Percentiles rank a stretch among this genome's conserved stretches.
Evolutionary conservation across 352 stramenopile species (phyloP).

Genomic region (Globisporangium yorkense): DNA sequence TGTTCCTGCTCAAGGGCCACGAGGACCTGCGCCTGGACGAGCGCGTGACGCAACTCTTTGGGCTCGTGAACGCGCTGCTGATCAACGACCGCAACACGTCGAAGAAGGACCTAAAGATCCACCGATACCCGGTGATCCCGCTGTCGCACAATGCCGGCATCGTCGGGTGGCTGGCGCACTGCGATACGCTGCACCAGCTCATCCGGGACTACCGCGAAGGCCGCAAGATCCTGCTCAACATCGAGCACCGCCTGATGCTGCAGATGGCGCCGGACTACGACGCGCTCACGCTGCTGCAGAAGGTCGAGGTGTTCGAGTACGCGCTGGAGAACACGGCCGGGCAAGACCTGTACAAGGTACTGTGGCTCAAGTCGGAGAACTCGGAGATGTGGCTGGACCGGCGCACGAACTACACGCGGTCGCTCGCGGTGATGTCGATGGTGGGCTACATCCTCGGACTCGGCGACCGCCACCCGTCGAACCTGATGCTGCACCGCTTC

Average conservation of each 20-base stretch:
- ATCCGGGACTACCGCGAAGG: conserved; percentile 93
- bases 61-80: conserved; percentile 98
- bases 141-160: conserved; percentile 98
- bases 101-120: conserved; percentile 97
- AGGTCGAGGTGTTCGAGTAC: conserved; percentile 97
- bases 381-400: conserved; percentile 98
- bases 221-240: conserved; percentile 90
- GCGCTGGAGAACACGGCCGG: conserved; percentile 91
- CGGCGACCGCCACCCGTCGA: conserved; percentile 98
- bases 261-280: conserved; percentile 95
- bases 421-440: conserved; percentile 99
- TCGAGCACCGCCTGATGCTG: conserved; percentile 90
- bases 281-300: conserved; percentile 94
- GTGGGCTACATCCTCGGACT: conserved; percentile 98
- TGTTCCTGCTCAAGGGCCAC: conserved; percentile 99
- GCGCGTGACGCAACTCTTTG: conserved; percentile 99
- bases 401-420: conserved; percentile 96
- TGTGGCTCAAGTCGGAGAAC: conserved; percentile 95
- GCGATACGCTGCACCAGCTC: conserved; percentile 97
- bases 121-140: conserved; percentile 96
- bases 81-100: conserved; percentile 94
- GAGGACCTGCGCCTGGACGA: conserved; percentile 99
- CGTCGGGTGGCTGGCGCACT: conserved; percentile 97
- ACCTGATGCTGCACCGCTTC: conserved; percentile 98
- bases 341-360: conserved; percentile 97